Evolutionary conservation across 805 yeast species (phyloP), one percentile per base, ranked within the genome.

Genomic region (Sugiyamaella qingdaonensis): DNA sequence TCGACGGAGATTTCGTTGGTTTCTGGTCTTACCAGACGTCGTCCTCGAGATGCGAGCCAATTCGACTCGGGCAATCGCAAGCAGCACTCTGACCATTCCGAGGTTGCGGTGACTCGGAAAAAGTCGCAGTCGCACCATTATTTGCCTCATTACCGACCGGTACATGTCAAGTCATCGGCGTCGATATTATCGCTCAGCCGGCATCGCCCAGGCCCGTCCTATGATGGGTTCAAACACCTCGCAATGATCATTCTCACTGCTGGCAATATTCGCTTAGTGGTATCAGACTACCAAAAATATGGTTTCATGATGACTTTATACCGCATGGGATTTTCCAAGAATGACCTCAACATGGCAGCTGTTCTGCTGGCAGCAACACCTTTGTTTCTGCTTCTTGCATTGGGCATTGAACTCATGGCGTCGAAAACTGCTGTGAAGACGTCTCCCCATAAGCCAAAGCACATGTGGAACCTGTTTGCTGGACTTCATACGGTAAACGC

Each of bases 181-280:
- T 57, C 60, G 2, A 52, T 57, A 14, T 35, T 57, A 31, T 52
- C 60, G n/a, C 54, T 21, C 29, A 32, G 39, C 11, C 24, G 24
- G 11, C n/a, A 35, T 21, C 14, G 24, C 9, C 54, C 54, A 10
- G 39, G 46, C 16, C 60, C 63, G 11, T 64, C 69, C 11, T 68
- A 59, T 55, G 58, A 62, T 13, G 78, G 78, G 13, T 68, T 74
- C 59, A 68, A 69, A 44, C 75, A 74, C 52, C 60, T 75, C 45
- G 65, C 70, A 11, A 62, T 73, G 67, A 67, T 74, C 11, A 59
- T 71, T 1, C 66, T 75, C 21, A 62, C 67, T 27, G 62, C 67
- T 29, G 73, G 76, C 34, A 73, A 74, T 48, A 55, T 73, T 37
- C 68, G 76, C n/a, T 62, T 73, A 29, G 55, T 73, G 33, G 57